Base-by-base conservation (phyloP, 2,329 filamentous ascomycete genomes). In the Diplodia scrobiculata region DNA sequence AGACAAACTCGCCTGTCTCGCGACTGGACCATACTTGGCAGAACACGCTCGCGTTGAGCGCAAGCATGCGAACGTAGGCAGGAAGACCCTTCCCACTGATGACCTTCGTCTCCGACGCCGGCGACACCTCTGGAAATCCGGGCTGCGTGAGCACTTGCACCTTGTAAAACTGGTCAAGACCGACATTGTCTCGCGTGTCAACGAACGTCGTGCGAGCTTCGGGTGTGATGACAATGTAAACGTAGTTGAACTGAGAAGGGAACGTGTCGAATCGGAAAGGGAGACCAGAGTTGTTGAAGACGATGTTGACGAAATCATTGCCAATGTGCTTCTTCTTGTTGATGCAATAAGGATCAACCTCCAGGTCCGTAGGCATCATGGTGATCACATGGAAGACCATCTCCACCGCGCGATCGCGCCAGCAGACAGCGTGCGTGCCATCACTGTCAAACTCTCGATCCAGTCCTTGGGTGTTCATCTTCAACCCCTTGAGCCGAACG, bases 281-380 rank as follows among this genome's bases (percentile, higher is more conserved):
- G 55, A 89, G 78, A n/a, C 95, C 94, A 1, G 93, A 97, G 73
- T 96, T 92, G 76, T 99, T 99, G 84, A 96, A 99, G 67, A 99
- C 89, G 71, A 99, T 96, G 75, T 97, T 98, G 74, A 99, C 95
- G 76, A 91, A 96, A 77, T 98, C 95, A 74, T 99, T 99, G 67
- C 95, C 95, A 68, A 98, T 95, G 74, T 98, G 96, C 2, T 88
- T 85, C 79, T 99, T 99, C 81, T 99, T 99, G 76, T 87, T 84
- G 68, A 89, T 88, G 73, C 77, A 75, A 27, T 89, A 92, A 10
- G 89, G 86, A 72, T 97, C 92, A 34, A 86, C 84, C 64, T 92
- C 87, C 14, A 89, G 81, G 73, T 96, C 86, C 10, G 92, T 97
- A 0, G 95, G 95, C 95, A 99, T 99, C 84, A 98, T 92, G 3